Evolutionary conservation across 768 basidiomycete species (phyloP).

Genomic region (Pulveroboletus sp.): DNA sequence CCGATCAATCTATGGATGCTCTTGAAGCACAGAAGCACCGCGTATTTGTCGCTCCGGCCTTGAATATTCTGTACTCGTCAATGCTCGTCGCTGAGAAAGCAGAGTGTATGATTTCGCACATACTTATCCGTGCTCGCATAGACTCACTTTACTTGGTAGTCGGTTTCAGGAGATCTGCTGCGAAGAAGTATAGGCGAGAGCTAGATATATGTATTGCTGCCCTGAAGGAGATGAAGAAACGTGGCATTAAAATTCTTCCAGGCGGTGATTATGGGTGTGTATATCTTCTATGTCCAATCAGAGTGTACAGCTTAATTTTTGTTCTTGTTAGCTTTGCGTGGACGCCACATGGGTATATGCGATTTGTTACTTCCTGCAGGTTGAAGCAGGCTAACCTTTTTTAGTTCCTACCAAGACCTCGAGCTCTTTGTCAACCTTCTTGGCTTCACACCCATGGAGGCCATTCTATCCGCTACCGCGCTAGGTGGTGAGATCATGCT

Average conservation of each 20-base stretch:
- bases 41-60: constrained; percentile 30
- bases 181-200: constrained; percentile 27
- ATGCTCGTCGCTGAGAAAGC: constrained; percentile 23
- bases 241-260: constrained; percentile 34
- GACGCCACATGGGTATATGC: constrained; percentile 31
- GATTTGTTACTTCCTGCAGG: neutral
- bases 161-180: constrained; percentile 16
- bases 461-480: constrained; percentile 32
- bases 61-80: constrained; percentile 29
- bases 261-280: constrained; percentile 35
- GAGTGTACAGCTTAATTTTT: neutral
- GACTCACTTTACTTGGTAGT: constrained; percentile 6
- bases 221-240: constrained; percentile 34
- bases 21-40: constrained; percentile 34
- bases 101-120: constrained; percentile 14
- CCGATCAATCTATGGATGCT: constrained; percentile 33
- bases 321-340: constrained; percentile 20
- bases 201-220: constrained; percentile 31
- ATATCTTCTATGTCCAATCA: neutral
- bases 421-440: constrained; percentile 35
- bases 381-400: constrained; percentile 2
- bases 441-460: constrained; percentile 34
- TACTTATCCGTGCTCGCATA: neutral
- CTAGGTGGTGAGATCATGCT: constrained; percentile 35
- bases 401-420: constrained; percentile 33